Evolutionary conservation across 2,329 filamentous ascomycete genomes (phyloP), one percentile per base, ranked within the genome.

Genomic region (Myotisia sp.): DNA sequence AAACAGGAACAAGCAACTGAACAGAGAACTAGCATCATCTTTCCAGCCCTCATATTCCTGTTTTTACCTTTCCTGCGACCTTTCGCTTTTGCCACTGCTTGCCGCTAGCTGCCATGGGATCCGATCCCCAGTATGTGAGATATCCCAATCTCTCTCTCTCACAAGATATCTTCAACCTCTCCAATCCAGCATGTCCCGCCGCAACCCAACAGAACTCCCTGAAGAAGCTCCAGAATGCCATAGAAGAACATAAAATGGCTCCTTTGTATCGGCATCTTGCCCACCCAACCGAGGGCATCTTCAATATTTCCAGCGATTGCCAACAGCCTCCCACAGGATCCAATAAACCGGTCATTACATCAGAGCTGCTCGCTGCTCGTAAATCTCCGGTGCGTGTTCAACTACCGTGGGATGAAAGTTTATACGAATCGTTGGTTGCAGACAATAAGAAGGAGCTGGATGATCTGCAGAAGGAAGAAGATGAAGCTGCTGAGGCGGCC

Each of bases 401-500:
- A 47, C 66, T 95, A 37, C 72, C 83, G 0, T 98, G 90, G 90
- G 85, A 98, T 52, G 86, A 95, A 63, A 69, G 71, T 16, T 64
- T 93, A 40, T 95, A 94, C 55, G 71, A 81, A 50, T 70, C 73
- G 54, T 63, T 90, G 44, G 74, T 78, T 56, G 73, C 72, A 43
- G 78, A 83, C 43, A 90, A 90, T 49, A 79, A 83, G 47, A 70
- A 72, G 50, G 80, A 87, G 64, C 64, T 87, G 30, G 78, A 80
- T 44, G 70, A 64, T 33, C 74, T 80, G 50, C 76, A 86, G 62
- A 85, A 85, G 59, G 82, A 90, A 59, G 79, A 87, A 58, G 87
- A 93, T 42, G 86, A 98, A 55, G 90, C 90, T 6, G 79, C 80
- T 26, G 90, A 98, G 69, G 86, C 92, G 60, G 87, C 87, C 40